Percentiles rank a stretch among this genome's conserved stretches.
Conservation (phyloP, 108 stramenopile species). For the Nitzschia sp. region DNA sequence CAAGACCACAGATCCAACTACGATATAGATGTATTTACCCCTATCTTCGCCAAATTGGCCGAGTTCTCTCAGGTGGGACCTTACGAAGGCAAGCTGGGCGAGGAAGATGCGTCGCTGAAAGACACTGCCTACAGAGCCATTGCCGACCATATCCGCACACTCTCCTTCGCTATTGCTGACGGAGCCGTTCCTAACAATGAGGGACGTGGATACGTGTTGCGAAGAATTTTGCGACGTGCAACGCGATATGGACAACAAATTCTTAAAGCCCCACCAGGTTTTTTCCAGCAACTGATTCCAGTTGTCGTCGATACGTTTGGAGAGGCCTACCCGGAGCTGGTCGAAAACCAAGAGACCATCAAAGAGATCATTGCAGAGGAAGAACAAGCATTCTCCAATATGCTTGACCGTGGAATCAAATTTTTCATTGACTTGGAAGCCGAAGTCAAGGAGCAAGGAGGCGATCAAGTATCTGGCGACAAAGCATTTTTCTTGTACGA, state of each 20-base stretch:
- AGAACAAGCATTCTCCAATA: slow-evolving; percentile 88
- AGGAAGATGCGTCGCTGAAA: slow-evolving; percentile 77
- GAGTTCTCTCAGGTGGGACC: slow-evolving; percentile 57
- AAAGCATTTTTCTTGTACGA: slow-evolving; percentile 95
- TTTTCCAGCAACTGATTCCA: slow-evolving; percentile 89
- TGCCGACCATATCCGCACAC: slow-evolving; percentile 96
- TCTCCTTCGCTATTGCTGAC: slow-evolving; percentile 96
- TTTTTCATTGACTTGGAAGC: slow-evolving; percentile 85
- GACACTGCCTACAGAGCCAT: slow-evolving; percentile 99
- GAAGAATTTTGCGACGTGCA: slow-evolving; percentile 94
- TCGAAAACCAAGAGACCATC: slow-evolving; percentile 73
- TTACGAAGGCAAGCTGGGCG: slow-evolving; percentile 85
- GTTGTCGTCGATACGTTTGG: slow-evolving; percentile 91
- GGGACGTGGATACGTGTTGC: slow-evolving; percentile 95
- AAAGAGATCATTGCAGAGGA: slow-evolving; percentile 91
- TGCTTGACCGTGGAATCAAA: slow-evolving; percentile 94
- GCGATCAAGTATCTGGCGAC: slow-evolving; percentile 72
- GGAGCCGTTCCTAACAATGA: slow-evolving; percentile 96
- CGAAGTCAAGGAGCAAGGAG: slow-evolving; percentile 51
- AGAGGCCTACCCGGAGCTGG: slow-evolving; percentile 93
- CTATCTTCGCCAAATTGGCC: slow-evolving; percentile 75
- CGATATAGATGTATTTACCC: slow-evolving; percentile 93
- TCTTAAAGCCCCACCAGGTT: slow-evolving; percentile 89
- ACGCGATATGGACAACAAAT: slow-evolving; percentile 97
- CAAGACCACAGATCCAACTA: slow-evolving; percentile 93